Evolutionary conservation across 1,284 basidiomycete genomes (phyloP), one percentile per base, ranked within the genome.

Genomic region (Bjerkandera adusta): DNA sequence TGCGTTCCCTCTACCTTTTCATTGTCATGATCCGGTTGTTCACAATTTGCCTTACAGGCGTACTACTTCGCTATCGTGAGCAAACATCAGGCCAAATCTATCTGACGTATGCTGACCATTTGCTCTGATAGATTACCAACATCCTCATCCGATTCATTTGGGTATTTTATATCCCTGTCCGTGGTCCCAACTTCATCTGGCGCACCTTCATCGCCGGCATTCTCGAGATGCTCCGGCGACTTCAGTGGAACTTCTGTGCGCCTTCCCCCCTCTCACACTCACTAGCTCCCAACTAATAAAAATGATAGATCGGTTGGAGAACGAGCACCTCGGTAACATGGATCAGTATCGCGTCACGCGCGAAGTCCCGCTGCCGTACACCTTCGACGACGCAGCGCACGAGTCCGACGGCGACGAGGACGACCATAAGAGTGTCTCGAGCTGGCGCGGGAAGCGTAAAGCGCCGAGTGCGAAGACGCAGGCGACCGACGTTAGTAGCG

Each of bases 161-260:
- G 89, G 58, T 92, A 6, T 71, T 86, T 49, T 95, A 94, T 59
- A 76, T 94, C 34, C 85, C 89, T 3, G 54, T 59, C 12, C 55
- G 66, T 0, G 74, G 76, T 0, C 73, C 77, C 1, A 70, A 72
- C 55, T 66, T 76, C 44, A 71, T 76, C 42, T 45, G 87, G 20
- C 76, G 88, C 16, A 70, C 79, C 0, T 93, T 91, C 65, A 70
- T 92, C 43, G 80, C 73, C 6, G 91, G 76, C 0, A 57, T 86
- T 44, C 61, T 91, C 26, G 94, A 97, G 62, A 81, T 93, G 69
- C 59, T 92, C 2, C 71, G 94, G 26, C 76, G 94, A 42, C 85
- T 82, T 68, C 89, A 89, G 56, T 97, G 94, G 94, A 97, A 97
- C 66, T 91, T 96, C 61, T 87, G 91, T 92, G 50, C 48, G 61